Evolutionary conservation across 352 stramenopile species (phyloP).

Genomic region (Phytopythium kandeliae): DNA sequence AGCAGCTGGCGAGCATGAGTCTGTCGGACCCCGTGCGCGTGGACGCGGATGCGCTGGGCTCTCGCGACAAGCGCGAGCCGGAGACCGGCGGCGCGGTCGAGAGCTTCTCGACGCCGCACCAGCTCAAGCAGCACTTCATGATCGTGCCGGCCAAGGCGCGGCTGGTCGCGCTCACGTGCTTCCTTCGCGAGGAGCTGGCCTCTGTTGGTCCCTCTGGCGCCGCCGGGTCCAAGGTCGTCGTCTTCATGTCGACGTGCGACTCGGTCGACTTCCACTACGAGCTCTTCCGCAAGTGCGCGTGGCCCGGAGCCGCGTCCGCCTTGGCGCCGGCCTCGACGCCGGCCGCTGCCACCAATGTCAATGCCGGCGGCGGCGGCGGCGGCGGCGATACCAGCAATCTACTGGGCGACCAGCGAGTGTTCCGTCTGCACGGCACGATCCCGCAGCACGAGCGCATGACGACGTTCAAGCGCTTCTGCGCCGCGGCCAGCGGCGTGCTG

Average conservation of each 20-base stretch:
- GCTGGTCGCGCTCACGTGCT: conserved; percentile 90
- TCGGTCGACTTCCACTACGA: conserved; percentile 95
- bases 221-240: conserved; percentile 61
- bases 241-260: conserved; percentile 97
- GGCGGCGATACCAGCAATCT: conserved; percentile 33
- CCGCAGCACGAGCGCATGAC: conserved; percentile 96
- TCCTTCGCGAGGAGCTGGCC: conserved; percentile 81
- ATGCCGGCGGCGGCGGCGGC: conserved; percentile 2
- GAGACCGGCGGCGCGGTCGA: conserved; percentile 21
- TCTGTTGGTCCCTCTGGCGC: no score
- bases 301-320: no score
- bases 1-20: conserved; percentile 82
- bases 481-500: conserved; percentile 87
- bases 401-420: conserved; percentile 61
- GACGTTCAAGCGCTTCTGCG: conserved; percentile 93
- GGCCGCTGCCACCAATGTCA: not conserved
- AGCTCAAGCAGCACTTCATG: conserved; percentile 96
- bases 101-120: conserved; percentile 86
- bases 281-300: conserved; percentile 85
- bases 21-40: conserved; percentile 66
- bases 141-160: conserved; percentile 92
- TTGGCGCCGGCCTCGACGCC: not conserved
- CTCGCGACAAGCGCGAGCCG: conserved; percentile 4
- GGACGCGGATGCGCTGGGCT: conserved; percentile 56
- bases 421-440: conserved; percentile 95